Evolutionary conservation across 2,329 filamentous ascomycete species (phyloP).

Genomic region (Aschersonia sp.): DNA sequence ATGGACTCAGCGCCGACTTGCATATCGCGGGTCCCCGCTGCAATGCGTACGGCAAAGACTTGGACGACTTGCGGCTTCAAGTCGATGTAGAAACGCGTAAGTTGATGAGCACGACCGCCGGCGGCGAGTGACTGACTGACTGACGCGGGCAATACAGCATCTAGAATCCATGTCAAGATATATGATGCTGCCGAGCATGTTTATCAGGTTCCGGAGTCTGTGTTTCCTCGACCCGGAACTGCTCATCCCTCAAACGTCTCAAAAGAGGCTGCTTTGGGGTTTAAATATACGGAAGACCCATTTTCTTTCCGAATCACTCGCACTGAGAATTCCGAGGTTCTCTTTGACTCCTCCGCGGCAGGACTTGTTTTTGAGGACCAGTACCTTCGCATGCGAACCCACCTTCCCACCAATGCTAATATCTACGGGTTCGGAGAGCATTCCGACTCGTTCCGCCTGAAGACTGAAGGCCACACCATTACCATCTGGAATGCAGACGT

Average conservation of each 20-base stretch:
- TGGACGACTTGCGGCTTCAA: conserved; percentile 49
- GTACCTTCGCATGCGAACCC: conserved; percentile 55
- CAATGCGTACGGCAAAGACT: conserved; percentile 65
- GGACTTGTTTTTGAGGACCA: conserved; percentile 59
- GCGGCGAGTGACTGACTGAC: neutral
- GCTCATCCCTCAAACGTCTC: neutral
- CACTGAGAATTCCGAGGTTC: conserved; percentile 19
- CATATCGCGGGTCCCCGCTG: conserved; percentile 55
- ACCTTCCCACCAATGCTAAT: conserved; percentile 48
- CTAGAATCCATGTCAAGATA: conserved; percentile 58
- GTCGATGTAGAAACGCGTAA: conserved; percentile 28
- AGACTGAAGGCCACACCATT: conserved; percentile 51
- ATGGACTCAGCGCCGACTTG: conserved; percentile 54
- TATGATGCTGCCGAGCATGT: conserved; percentile 49
- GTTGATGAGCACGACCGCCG: neutral
- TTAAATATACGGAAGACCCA: conserved; percentile 25
- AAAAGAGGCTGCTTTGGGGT: conserved; percentile 25
- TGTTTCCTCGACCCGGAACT: conserved; percentile 43
- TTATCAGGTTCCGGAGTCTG: conserved; percentile 54
- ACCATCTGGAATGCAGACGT: conserved; percentile 58
- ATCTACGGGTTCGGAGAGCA: conserved; percentile 68
- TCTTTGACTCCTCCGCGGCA: conserved; percentile 54
- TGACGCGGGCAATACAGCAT: conserved; percentile 6
- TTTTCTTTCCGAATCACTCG: conserved; percentile 47
- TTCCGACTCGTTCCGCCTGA: conserved; percentile 50